phyloP scores from a whole-genome alignment of 176 grass and related monocot species.

The Carex littledalei region DNA sequence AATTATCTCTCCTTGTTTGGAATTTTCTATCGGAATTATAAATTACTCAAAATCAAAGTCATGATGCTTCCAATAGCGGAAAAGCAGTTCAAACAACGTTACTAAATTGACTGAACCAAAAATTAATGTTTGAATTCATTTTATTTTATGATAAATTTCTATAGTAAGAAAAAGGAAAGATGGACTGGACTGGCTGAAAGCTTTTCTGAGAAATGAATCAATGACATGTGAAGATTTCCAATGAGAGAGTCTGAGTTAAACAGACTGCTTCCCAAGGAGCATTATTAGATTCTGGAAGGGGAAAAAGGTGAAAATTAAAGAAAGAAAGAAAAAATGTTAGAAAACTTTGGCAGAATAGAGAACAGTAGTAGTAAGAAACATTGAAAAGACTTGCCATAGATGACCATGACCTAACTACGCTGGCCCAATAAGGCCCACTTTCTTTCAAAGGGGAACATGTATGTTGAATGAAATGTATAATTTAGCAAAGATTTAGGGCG shows the following conservation, averaged over 20 bases:
- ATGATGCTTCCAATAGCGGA: background rate
- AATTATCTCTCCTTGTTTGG: background rate
- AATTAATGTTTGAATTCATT: background rate
- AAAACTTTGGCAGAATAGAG: background rate
- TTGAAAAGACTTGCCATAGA: background rate
- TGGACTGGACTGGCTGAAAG: background rate
- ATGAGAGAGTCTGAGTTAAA: background rate
- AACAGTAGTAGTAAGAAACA: background rate
- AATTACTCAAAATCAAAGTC: background rate
- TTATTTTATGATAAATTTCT: background rate
- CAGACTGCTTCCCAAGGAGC: background rate
- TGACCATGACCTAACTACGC: background rate
- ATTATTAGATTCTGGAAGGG: background rate
- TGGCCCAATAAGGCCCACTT: background rate
- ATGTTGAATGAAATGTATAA: background rate
- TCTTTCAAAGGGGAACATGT: no score
- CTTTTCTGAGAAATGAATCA: background rate
- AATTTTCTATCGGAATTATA: background rate
- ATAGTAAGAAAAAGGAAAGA: constrained; percentile 1
- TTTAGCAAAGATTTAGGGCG: constrained; percentile 6
- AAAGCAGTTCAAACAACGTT: background rate
- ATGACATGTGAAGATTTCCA: constrained; percentile 7
- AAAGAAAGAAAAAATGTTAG: background rate
- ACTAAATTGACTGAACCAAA: background rate
- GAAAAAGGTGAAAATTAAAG: background rate